These are phyloP conservation scores for Aspergillus niger DNA, from an alignment of 2,329 filamentous ascomycete species.

Conservation along the genomic window DNA sequence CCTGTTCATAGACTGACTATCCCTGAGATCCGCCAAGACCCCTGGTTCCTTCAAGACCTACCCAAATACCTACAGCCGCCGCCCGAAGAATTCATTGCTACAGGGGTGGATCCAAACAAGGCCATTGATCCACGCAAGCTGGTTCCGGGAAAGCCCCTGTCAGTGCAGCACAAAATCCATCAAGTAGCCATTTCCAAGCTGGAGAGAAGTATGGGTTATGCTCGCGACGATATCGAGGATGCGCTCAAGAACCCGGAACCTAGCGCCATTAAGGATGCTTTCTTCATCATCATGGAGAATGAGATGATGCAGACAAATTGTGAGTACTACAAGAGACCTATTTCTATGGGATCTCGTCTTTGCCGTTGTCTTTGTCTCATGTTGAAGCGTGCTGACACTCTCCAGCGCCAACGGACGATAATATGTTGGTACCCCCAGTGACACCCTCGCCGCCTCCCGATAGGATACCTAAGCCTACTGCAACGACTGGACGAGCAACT, in stretches of 20 bases:
- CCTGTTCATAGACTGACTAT: conserved; percentile 93
- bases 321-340: conserved; percentile 55
- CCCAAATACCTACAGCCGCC: conserved; percentile 84
- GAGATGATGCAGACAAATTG: conserved; percentile 94
- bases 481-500: conserved; percentile 20
- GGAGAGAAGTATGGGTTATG: conserved; percentile 97
- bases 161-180: conserved; percentile 85
- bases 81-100: conserved; percentile 88
- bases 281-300: conserved; percentile 96
- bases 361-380: background rate
- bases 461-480: conserved; percentile 21
- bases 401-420: conserved; percentile 42
- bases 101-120: conserved; percentile 90
- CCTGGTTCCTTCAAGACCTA: conserved; percentile 89
- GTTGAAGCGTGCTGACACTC: conserved; percentile 14
- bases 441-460: conserved; percentile 35
- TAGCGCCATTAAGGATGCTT: conserved; percentile 97
- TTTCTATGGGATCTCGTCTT: background rate
- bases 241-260: conserved; percentile 89
- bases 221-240: conserved; percentile 90
- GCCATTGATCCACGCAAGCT: conserved; percentile 82
- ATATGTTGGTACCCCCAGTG: conserved; percentile 30
- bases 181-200: conserved; percentile 92
- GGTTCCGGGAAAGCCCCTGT: conserved; percentile 73
- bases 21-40: conserved; percentile 86